phyloP scores from a whole-genome alignment of 2,329 filamentous ascomycete genomes.

The Sarocladium brachiariae region DNA sequence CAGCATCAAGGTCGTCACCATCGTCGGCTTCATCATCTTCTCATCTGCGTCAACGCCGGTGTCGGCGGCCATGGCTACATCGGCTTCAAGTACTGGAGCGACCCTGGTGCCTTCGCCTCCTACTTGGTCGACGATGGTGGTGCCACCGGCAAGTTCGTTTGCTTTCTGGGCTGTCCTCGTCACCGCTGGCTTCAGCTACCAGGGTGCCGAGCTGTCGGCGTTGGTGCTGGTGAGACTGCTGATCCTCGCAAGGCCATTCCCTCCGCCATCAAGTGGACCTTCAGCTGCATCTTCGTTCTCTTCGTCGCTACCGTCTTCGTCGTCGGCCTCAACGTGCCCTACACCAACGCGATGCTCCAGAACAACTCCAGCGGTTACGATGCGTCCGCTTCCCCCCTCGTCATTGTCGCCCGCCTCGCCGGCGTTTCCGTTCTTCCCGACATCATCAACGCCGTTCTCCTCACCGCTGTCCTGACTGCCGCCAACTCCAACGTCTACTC shows the following conservation, averaged over 20 bases:
- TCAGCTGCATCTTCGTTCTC: constrained; percentile 65
- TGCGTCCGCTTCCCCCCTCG: constrained; percentile 59
- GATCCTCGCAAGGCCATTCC: constrained; percentile 69
- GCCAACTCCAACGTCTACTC: constrained; percentile 74
- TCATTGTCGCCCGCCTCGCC: constrained; percentile 53
- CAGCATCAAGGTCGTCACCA: constrained; percentile 68
- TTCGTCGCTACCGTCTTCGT: constrained; percentile 63
- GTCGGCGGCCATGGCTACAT: constrained; percentile 63
- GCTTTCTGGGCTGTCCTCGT: constrained; percentile 60
- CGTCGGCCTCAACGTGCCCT: constrained; percentile 65
- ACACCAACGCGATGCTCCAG: constrained; percentile 46
- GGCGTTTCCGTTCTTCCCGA: constrained; percentile 57
- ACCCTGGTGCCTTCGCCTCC: constrained; percentile 61
- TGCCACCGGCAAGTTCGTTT: constrained; percentile 53
- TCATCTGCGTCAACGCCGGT: constrained; percentile 68
- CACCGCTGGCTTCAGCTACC: constrained; percentile 63
- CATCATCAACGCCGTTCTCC: constrained; percentile 71
- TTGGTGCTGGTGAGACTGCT: constrained; percentile 70
- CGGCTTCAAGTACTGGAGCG: constrained; percentile 65
- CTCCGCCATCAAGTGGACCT: constrained; percentile 65
- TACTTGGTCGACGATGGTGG: constrained; percentile 44
- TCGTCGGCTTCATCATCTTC: constrained; percentile 71
- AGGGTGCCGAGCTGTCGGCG: constrained; percentile 67
- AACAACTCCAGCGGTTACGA: constrained; percentile 37
- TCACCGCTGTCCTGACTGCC: constrained; percentile 72